Percentiles rank a stretch among this genome's conserved stretches.
Conservation (phyloP, 208 protist genomes). For the Leishmania amazonensis region DNA sequence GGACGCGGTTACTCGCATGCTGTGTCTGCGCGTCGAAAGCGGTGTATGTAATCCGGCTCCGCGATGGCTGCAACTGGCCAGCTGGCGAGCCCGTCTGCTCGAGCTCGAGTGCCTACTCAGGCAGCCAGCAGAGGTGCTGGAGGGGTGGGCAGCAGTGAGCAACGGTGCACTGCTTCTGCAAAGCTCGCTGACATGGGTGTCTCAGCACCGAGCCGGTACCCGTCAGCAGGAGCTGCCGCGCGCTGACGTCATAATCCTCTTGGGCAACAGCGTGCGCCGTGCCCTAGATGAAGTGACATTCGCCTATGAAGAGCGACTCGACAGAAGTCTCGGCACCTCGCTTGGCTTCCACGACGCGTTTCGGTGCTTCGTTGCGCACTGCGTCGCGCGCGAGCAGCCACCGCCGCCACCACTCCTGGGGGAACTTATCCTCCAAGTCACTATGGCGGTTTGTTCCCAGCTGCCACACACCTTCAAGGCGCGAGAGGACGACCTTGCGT, state of each 20-base stretch:
- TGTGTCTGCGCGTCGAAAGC: not conserved
- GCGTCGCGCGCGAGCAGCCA: not conserved
- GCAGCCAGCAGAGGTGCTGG: not conserved
- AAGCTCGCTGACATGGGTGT: not conserved
- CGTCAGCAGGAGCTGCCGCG: not conserved
- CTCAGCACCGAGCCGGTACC: not conserved
- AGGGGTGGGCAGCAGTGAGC: not conserved
- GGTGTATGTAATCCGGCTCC: not conserved
- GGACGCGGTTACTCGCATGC: not conserved
- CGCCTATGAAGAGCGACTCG: not conserved
- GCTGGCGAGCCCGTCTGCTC: not conserved
- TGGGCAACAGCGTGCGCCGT: not conserved
- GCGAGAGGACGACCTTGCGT: too few relatives aligned
- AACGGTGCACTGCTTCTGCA: slow-evolving; percentile 13
- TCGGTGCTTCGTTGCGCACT: not conserved
- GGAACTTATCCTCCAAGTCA: not conserved
- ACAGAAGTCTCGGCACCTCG: not conserved
- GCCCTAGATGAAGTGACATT: not conserved
- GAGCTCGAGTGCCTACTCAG: not conserved
- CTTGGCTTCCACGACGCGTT: not conserved
- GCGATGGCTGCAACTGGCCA: not conserved
- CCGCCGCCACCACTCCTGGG: not conserved
- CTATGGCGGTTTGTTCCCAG: not conserved
- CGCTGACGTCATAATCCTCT: not conserved
- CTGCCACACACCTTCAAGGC: not conserved